Evolutionary conservation across 129 eudicot species (phyloP), one percentile per base, ranked within the genome.

Genomic region (Smallanthus sonchifolius): DNA sequence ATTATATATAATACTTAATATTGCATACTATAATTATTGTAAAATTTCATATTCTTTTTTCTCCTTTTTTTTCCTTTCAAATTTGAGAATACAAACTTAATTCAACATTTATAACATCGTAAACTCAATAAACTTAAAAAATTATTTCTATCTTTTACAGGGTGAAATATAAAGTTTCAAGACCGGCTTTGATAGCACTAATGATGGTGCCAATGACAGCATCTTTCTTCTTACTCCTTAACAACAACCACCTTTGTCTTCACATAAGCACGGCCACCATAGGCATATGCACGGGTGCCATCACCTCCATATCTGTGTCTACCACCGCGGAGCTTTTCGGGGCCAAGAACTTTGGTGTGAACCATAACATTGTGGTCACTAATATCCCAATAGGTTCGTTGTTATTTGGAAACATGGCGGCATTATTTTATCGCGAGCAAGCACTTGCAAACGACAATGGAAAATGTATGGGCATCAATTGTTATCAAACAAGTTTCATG

Each of bases 301-400:
- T 93, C 9, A 79, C 98, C 7, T 85, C 98, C 4, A 80, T 90
- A 3, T 79, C 96, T 0, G 88, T 93, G 19, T 86, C 91, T n/a
- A 79, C 85, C 10, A 93, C 98, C 0, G 79, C 89, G 0, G 92
- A 93, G 74, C 84, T 93, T 20, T 93, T 93, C 9, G 98, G 98
- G 37, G 42, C 89, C 28, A 83, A 90, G 38, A 76, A 85, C 69
- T 94, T 90, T 28, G 91, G 96, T 2, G 83, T 94, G 1, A 94
- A 94, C 63, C 98, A 94, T 68, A 94, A 94, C 74, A 67, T 94
- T 35, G 51, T 94, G 52, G 92, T 94, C 54, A 75, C 82, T 0
- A 94, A 88, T 59, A 94, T 94, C 64, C 98, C 98, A 0, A 63
- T 94, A 34, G 98, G 97, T n/a, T 88, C 98, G 1, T 88, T 94